Percentiles rank a stretch among this genome's conserved stretches.
Evolutionary conservation across 768 basidiomycete species (phyloP).

Genomic region (Sarcodon aspratus): DNA sequence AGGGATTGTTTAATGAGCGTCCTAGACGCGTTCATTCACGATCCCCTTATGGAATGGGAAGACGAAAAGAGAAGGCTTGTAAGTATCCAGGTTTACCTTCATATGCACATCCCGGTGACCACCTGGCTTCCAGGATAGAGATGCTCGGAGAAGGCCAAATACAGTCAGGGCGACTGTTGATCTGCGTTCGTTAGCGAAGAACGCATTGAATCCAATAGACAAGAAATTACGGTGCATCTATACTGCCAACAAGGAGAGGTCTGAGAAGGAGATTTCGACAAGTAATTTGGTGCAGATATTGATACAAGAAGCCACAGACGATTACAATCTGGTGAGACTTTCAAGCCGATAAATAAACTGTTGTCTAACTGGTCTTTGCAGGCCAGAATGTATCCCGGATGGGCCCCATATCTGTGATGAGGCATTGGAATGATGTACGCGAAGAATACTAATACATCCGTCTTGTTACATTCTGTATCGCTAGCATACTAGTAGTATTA

Average conservation of each 20-base stretch:
- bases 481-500: background rate
- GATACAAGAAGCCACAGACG: conserved; percentile 79
- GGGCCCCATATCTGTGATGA: conserved; percentile 68
- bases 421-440: too few relatives aligned
- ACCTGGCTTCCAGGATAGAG: conserved; percentile 7
- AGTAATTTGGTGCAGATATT: conserved; percentile 85
- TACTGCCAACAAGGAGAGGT: conserved; percentile 35
- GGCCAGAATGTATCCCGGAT: conserved; percentile 88
- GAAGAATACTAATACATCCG: background rate
- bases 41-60: conserved; percentile 95
- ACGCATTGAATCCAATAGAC: conserved; percentile 70
- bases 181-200: conserved; percentile 56
- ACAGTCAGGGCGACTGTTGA: conserved; percentile 24
- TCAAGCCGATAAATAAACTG: background rate
- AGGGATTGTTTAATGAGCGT: conserved; percentile 92
- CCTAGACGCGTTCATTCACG: conserved; percentile 93
- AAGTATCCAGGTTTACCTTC: conserved; percentile 5
- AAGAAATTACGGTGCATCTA: conserved; percentile 74
- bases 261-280: conserved; percentile 45
- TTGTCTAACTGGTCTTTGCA: conserved; percentile 19
- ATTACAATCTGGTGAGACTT: conserved; percentile 50
- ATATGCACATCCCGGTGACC: background rate
- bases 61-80: conserved; percentile 65
- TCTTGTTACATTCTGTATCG: too few relatives aligned
- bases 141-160: background rate